Percentiles rank a stretch among this genome's conserved stretches.
These are phyloP conservation scores for Trichoderma sp. DNA, from an alignment of 2,329 filamentous ascomycete species.

Conservation along the genomic window DNA sequence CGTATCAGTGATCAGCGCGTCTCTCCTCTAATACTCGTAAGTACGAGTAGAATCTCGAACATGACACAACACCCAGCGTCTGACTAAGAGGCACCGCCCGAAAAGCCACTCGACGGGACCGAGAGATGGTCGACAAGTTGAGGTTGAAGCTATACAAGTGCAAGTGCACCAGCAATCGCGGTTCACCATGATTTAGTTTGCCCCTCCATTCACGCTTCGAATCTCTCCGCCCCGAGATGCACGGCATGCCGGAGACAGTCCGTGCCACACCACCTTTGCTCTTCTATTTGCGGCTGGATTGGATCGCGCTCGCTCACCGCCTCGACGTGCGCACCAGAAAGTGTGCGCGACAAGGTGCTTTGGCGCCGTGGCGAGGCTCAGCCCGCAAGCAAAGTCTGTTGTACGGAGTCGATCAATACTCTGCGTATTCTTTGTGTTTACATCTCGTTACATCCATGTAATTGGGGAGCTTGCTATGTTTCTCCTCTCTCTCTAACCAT, in stretches of 20 bases:
- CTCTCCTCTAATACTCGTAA: neutral
- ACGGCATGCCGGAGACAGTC: slow-evolving; percentile 21
- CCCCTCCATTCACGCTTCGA: neutral
- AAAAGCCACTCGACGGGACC: neutral
- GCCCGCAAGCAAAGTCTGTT: neutral
- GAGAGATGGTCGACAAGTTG: neutral
- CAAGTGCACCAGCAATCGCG: neutral
- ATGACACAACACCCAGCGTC: neutral
- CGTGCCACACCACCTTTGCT: slow-evolving; percentile 22
- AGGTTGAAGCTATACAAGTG: neutral
- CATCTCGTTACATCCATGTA: neutral
- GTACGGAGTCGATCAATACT: too few relatives aligned
- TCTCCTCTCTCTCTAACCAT: neutral
- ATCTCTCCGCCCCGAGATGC: slow-evolving; percentile 15
- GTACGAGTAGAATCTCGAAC: neutral
- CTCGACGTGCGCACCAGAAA: slow-evolving; percentile 8
- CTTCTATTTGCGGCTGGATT: slow-evolving; percentile 19
- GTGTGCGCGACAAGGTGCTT: slow-evolving; percentile 21
- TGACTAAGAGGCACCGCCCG: slow-evolving; percentile 12
- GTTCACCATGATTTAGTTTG: slow-evolving; percentile 13
- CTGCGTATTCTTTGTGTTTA: neutral
- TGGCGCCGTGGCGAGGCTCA: slow-evolving; percentile 15
- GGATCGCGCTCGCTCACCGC: slow-evolving; percentile 24
- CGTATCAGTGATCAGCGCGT: slow-evolving; percentile 14
- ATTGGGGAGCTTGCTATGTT: neutral